Base-by-base conservation (phyloP, 108 stramenopile species). In the Cyclotella atomus region DNA sequence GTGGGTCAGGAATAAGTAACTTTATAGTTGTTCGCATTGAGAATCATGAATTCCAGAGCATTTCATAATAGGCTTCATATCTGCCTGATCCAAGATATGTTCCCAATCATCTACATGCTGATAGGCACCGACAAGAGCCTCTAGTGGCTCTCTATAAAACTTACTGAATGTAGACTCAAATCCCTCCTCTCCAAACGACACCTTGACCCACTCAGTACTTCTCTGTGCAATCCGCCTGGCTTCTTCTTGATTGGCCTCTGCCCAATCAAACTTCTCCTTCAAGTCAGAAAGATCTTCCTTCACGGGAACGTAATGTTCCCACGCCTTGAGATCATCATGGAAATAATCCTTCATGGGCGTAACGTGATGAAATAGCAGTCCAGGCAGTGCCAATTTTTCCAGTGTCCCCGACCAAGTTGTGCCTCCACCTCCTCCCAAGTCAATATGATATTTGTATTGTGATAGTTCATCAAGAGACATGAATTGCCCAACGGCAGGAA, bases 391-490 rank as follows among this genome's bases (percentile, higher is more conserved):
- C 23, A 85, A 45, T 33, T 85, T 85, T 30, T 73, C 72, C 7
- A 85, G 29, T 0, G 82, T 83, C 3, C 82, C 84, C 12, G 70
- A 73, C 84, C 84, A 85, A 5, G 74, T 75, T 15, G 84, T 85
- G 5, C 84, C 82, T 0, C 84, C 82, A 23, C 82, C 84, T 23
- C 84, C 84, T 43, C 84, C 84, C 12, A 85, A 38, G 62, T 85
- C 84, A 60, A 85, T 79, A 32, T 83, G 82, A 41, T 85, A 85
- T 60, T 67, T 79, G 53, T 83, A 85, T 4, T 33, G 62, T 14
- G 76, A 52, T 65, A 71, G 77, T 28, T 56, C 55, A 2, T 29
- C 36, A 61, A 68, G 38, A 28, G 41, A 36, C 59, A 82, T 43
- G 46, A 14, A 33, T 30, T 82, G 77, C 0, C 77, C 77, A 57